Evolutionary conservation across 139 green algal genomes (phyloP), one percentile per base, ranked within the genome.

Genomic region (Chlorella sorokiniana): DNA sequence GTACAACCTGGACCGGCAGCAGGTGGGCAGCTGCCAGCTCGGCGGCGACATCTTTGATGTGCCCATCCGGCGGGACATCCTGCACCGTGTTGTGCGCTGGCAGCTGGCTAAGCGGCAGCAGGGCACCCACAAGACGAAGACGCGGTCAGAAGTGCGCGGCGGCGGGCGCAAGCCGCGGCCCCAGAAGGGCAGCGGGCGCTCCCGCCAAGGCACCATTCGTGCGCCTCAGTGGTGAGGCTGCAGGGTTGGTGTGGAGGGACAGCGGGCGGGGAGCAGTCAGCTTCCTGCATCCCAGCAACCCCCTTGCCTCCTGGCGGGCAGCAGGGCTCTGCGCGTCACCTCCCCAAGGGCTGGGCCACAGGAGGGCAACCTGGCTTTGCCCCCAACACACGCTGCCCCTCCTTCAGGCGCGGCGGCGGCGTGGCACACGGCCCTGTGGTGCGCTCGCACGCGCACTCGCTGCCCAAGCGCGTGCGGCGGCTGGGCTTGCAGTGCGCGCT

Each of bases 41-140:
- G 75, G 68, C 29, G 87, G 80, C 11, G 78, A 83, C 68, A 76
- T 96, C 64, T 96, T 96, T 42, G 82, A 90, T 59, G 84, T 92
- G 33, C 86, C 87, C 38, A 74, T 98, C 33, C 88, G 95, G 6
- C 54, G 84, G 0, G 95, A 98, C 88, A 95, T 98, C 52, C 86
- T 98, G 69, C 93, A 98, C 52, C 83, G 93, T 27, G 91, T 96
- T 0, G 93, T 97, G 48, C 86, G 92, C 41, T 98, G 93, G 94
- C 92, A 98, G 89, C 89, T 93, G 8, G 95, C 95, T 54, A 96
- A 93, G 84, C 89, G 86, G 78, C 92, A 93, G 79, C 93, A 97
- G 86, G 95, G 95, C 45, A 98, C 93, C 10, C 95, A 98, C 85
- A 95, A 92, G 62, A 92, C 88, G 25, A 95, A 96, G 69, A 86